Evolutionary conservation across 352 stramenopile genomes (phyloP).

Genomic region (Peronospora belbahrii): DNA sequence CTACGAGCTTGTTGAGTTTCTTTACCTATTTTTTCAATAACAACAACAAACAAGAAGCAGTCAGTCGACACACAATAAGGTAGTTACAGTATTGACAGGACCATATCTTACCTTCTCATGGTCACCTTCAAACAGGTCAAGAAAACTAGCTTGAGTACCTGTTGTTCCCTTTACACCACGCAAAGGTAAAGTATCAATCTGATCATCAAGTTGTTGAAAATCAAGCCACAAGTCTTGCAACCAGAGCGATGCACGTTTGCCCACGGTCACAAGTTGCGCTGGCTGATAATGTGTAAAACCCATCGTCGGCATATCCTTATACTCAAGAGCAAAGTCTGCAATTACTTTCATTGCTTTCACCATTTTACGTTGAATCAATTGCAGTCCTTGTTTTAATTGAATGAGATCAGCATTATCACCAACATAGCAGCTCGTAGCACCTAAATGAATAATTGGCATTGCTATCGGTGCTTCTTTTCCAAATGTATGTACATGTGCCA

Average conservation of each 20-base stretch:
- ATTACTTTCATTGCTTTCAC: slow-evolving; percentile 94
- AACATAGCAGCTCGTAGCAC: slow-evolving; percentile 97
- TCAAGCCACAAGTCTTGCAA: slow-evolving; percentile 97
- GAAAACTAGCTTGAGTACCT: slow-evolving; percentile 97
- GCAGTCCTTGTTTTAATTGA: slow-evolving; percentile 93
- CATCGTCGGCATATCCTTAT: slow-evolving; percentile 96
- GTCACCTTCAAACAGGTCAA: slow-evolving; percentile 98
- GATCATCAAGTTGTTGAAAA: slow-evolving; percentile 90
- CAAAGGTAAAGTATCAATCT: slow-evolving; percentile 95
- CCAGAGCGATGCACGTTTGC: slow-evolving; percentile 96
- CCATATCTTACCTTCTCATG: slow-evolving; percentile 85
- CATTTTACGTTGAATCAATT: slow-evolving; percentile 95
- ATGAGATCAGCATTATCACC: slow-evolving; percentile 99
- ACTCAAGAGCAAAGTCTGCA: slow-evolving; percentile 91
- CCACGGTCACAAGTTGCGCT: slow-evolving; percentile 97
- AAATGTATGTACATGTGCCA: slow-evolving; percentile 98
- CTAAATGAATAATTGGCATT: slow-evolving; percentile 99
- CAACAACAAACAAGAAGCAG: neutral
- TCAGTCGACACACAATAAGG: slow-evolving; percentile 1
- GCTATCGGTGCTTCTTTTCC: slow-evolving; percentile 92
- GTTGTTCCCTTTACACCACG: slow-evolving; percentile 98
- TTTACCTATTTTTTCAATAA: slow-evolving; percentile 88
- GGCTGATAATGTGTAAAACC: slow-evolving; percentile 99
- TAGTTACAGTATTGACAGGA: neutral
- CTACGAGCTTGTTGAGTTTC: slow-evolving; percentile 93